Base-by-base conservation (phyloP, 306 rosid species). In the Vachellia pachyceras region DNA sequence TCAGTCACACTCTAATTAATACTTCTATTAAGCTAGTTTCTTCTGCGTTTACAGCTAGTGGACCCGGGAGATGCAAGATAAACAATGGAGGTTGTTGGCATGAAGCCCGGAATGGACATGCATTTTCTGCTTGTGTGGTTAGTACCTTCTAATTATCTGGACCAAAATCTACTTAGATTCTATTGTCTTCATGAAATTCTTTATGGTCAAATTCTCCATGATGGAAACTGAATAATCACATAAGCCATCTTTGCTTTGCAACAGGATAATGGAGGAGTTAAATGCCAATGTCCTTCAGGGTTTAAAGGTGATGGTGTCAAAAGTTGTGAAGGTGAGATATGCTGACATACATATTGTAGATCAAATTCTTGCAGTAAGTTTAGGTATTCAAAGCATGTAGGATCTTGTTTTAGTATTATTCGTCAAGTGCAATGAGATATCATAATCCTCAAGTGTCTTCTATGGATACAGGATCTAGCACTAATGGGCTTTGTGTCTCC, bases 11-110 rank as follows among this genome's bases (percentile, higher is more conserved):
- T 69, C 65, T 9, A 41, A 35, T 77, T 67, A 61, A 36, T 42
- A 20, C 50, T 70, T 84, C 73, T 33, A 60, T 73, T 83, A 41
- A 80, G 73, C 85, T 73, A 58, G 84, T 64, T 72, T 84, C 20
- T 68, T 82, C 49, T 82, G 77, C 84, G 84, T 79, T 82, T 91
- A 82, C 94, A 96, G 99, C 98, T 0, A 94, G 97, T 76, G 99
- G 99, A 46, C 91, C 99, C 77, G 98, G 98, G 49, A 85, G 97
- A 76, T 96, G 99, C 92, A 96, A 92, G 86, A 92, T 96, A 76
- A 92, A 96, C 78, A 87, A 96, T 82, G 99, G 99, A 65, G 99
- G 98, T 75, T 96, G 99, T 82, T 96, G 99, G 99, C 99, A 92
- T 80, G 92, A 89, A 11, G 90, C 97, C 54, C 89, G 65, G 74